Conservation (phyloP, 164 flowering plant species). For the Santalum album region DNA sequence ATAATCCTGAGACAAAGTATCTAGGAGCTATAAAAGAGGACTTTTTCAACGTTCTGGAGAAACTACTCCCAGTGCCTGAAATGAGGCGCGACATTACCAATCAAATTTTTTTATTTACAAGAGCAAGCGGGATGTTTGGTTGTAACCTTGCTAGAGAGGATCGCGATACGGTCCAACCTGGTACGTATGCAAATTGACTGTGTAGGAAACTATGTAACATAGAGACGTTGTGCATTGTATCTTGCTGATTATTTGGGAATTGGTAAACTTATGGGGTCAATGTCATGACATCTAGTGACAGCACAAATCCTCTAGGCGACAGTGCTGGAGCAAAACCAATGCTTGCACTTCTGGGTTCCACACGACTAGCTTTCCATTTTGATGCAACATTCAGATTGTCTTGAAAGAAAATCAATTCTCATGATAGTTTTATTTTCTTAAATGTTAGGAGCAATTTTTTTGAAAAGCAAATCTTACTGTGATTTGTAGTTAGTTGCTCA, state of each 20-base stretch:
- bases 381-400: neutral
- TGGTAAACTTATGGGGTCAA: no score
- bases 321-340: no score
- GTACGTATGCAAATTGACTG: constrained; percentile 27
- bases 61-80: constrained; percentile 71
- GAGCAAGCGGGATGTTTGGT: constrained; percentile 78
- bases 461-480: no score
- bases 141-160: constrained; percentile 82
- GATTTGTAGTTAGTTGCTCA: no score
- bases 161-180: constrained; percentile 65
- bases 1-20: constrained; percentile 73
- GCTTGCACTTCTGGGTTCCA: no score
- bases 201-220: neutral
- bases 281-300: no score
- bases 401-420: neutral
- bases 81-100: constrained; percentile 67
- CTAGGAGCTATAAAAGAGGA: constrained; percentile 64
- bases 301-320: no score
- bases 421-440: no score
- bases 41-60: constrained; percentile 64
- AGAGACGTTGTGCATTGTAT: no score
- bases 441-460: no score
- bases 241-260: no score
- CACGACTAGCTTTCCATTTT: neutral
- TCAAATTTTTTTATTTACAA: constrained; percentile 56